Conservation (phyloP, 2,329 filamentous ascomycete species). For the Paraphoma sp. region DNA sequence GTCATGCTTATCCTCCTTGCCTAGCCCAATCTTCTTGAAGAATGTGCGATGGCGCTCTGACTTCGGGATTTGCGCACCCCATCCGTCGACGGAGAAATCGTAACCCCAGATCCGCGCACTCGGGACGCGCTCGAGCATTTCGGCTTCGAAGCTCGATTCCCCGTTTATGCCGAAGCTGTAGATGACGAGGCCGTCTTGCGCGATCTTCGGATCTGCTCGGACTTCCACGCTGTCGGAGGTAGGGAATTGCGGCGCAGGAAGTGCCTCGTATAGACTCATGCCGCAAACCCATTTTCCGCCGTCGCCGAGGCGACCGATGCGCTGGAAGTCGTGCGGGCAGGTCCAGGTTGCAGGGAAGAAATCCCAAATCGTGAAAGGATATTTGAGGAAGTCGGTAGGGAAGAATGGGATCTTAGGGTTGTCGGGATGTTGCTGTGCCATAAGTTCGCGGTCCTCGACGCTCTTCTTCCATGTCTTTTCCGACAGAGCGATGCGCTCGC, state of each 20-base stretch:
- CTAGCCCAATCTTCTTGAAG: conserved; percentile 39
- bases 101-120: conserved; percentile 41
- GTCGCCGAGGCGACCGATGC: conserved; percentile 40
- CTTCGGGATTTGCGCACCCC: conserved; percentile 37
- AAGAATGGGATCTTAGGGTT: conserved; percentile 42
- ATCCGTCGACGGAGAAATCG: conserved; percentile 40
- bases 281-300: conserved; percentile 46
- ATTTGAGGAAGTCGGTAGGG: conserved; percentile 37
- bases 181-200: conserved; percentile 30
- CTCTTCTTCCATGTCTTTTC: conserved; percentile 40
- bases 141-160: conserved; percentile 44
- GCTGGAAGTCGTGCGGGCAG: conserved; percentile 43
- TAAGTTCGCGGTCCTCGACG: conserved; percentile 32
- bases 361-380: conserved; percentile 43
- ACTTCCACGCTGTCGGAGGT: conserved; percentile 14
- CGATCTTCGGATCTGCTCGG: conserved; percentile 10
- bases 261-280: conserved; percentile 40
- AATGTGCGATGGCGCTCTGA: conserved; percentile 30
- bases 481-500: conserved; percentile 37
- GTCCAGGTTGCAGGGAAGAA: conserved; percentile 43
- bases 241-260: conserved; percentile 24
- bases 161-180: conserved; percentile 45
- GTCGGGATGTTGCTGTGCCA: conserved; percentile 33
- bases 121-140: conserved; percentile 42
- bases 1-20: conserved; percentile 31